A percentile compares a stretch with the other conserved stretches of the same genome.
Evolutionary conservation across 208 protist species (phyloP).

Genomic region (Wallacemonas sp.): DNA sequence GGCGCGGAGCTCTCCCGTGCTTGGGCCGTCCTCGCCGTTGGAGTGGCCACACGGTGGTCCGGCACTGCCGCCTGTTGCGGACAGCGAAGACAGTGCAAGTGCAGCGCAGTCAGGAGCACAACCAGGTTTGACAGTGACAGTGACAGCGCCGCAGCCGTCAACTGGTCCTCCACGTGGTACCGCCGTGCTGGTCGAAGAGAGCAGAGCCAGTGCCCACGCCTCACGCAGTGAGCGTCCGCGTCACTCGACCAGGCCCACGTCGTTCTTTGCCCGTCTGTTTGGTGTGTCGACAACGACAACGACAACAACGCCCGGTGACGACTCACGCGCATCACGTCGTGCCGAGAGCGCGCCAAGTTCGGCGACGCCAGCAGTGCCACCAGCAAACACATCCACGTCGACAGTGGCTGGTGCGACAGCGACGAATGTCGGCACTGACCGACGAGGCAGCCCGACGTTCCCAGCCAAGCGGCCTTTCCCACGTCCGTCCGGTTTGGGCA

Average conservation of each 20-base stretch:
- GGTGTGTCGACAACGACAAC: too few species aligned
- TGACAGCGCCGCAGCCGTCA: background rate
- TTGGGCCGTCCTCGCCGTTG: background rate
- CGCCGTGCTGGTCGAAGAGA: background rate
- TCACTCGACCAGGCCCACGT: too few species aligned
- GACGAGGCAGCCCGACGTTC: conserved; percentile 7
- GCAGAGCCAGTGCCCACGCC: too few species aligned
- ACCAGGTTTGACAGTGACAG: background rate
- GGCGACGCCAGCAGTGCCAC: too few species aligned
- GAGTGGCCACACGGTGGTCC: background rate
- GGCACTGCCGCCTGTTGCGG: background rate
- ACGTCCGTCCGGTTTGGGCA: background rate
- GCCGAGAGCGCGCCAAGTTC: too few species aligned
- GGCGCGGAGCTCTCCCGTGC: background rate
- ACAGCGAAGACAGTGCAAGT: background rate
- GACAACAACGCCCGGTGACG: too few species aligned
- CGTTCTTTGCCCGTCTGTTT: too few species aligned
- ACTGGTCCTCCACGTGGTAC: background rate
- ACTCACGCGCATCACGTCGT: too few species aligned
- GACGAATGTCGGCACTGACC: too few species aligned
- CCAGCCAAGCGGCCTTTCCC: background rate
- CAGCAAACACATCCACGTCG: background rate
- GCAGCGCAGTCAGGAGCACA: background rate
- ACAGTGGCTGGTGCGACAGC: background rate
- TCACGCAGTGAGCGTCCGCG: too few species aligned